Conservation (phyloP, 805 yeast genomes). For the Pichia pseudocactophila region DNA sequence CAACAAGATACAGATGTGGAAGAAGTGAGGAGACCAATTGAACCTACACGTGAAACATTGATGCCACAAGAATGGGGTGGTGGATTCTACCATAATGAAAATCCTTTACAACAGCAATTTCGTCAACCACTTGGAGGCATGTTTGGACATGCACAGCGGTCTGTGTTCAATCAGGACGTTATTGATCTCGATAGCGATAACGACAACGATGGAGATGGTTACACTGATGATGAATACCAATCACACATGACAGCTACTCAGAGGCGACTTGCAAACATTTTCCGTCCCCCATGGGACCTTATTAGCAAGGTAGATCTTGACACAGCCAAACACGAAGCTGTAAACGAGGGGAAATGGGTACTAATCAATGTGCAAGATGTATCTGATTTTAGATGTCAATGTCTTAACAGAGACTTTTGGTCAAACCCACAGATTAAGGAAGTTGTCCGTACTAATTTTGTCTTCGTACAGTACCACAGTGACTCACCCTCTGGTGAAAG, state of each 20-base stretch:
- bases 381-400: conserved; percentile 80
- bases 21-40: conserved; percentile 68
- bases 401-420: conserved; percentile 91
- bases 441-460: conserved; percentile 55
- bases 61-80: conserved; percentile 18
- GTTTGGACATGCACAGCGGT: conserved; percentile 39
- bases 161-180: conserved; percentile 51
- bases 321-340: conserved; percentile 61
- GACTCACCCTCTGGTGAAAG: conserved; percentile 69
- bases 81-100: too few species aligned
- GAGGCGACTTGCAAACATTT: conserved; percentile 68
- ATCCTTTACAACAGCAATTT: conserved; percentile 3
- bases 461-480: conserved; percentile 77
- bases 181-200: conserved; percentile 30
- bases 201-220: conserved; percentile 19
- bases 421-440: conserved; percentile 56
- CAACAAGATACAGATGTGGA: conserved; percentile 30
- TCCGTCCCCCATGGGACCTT: conserved; percentile 90
- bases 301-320: conserved; percentile 64
- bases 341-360: conserved; percentile 64
- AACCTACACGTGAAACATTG: conserved; percentile 64
- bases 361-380: conserved; percentile 82
- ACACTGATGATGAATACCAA: conserved; percentile 20
- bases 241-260: conserved; percentile 36
- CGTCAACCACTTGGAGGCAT: conserved; percentile 29